Base-by-base conservation (phyloP, 2,329 filamentous ascomycete species). In the Podosphaera fusca region DNA sequence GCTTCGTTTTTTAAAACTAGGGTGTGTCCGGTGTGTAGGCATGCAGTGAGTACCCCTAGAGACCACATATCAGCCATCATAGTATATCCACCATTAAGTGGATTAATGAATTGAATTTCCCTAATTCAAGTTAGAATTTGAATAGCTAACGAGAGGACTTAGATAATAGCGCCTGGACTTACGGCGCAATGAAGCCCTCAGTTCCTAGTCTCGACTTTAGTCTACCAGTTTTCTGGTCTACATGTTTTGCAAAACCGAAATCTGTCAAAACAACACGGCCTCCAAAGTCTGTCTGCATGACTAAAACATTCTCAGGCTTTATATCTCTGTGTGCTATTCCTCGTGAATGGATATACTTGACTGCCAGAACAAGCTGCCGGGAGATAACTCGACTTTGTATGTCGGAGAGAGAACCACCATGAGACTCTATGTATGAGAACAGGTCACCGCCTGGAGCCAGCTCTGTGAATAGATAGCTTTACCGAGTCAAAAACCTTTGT, bases 221-320 rank as follows among this genome's bases (percentile, higher is more conserved):
- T 50, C 65, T 63, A 8, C 61, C 62, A 12, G 58, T 56, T 53
- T 14, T 56, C n/a, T 21, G 21, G n/a, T 61, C 53, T 1, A 57
- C 53, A 50, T 60, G 47, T 36, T 60, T 65, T 7, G 66, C 66
- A 64, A 98, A 75, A 59, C 92, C 92, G 72, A 98, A 98, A 69
- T 98, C 92, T 0, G 92, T 98, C 64, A 98, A 75, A 70, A 98
- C 98, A 58, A 98, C 73, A 70, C 98, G 92, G 1, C 92, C 92
- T 2, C 66, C 66, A 59, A 68, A 68, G 55, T 67, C 66, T 66
- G 88, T 95, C 64, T 94, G 87, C 67, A 98, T 92, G 63, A 98
- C 98, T 56, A 98, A 77, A 35, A 98, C 77, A 67, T 98, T 98
- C 68, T 98, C 92, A 0, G 92, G 92, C 70, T 98, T 98, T 59